phyloP scores from a whole-genome alignment of 495 filamentous ascomycete species.

The Daldinia concentrica region DNA sequence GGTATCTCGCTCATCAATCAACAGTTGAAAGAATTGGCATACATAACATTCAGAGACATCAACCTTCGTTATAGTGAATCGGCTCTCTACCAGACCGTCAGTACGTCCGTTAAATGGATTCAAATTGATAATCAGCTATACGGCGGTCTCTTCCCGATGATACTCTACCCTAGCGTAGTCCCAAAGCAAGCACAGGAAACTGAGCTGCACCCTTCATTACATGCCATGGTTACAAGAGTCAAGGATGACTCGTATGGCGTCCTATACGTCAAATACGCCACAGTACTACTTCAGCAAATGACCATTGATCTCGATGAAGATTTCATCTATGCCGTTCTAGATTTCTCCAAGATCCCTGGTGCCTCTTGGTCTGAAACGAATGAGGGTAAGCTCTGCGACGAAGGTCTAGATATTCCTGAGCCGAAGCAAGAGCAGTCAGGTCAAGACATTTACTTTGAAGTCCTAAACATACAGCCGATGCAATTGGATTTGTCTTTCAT shows the following conservation, averaged over 20 bases:
- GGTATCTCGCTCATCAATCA: slow-evolving; percentile 94
- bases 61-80: slow-evolving; percentile 92
- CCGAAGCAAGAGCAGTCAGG: slow-evolving; percentile 82
- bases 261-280: slow-evolving; percentile 98
- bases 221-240: slow-evolving; percentile 88
- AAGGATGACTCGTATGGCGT: slow-evolving; percentile 99
- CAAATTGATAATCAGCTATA: slow-evolving; percentile 99
- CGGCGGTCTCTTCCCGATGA: slow-evolving; percentile 96
- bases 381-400: slow-evolving; percentile 85
- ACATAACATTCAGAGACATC: slow-evolving; percentile 92
- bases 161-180: slow-evolving; percentile 97
- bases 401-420: slow-evolving; percentile 88
- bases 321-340: slow-evolving; percentile 93
- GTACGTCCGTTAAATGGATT: slow-evolving; percentile 93
- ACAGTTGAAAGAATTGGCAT: slow-evolving; percentile 90
- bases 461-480: slow-evolving; percentile 96
- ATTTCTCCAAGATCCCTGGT: slow-evolving; percentile 93
- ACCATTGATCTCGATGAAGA: slow-evolving; percentile 97
- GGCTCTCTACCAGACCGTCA: slow-evolving; percentile 88
- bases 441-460: slow-evolving; percentile 97
- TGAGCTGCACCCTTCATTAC: slow-evolving; percentile 93
- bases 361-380: slow-evolving; percentile 88
- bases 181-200: slow-evolving; percentile 98
- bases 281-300: slow-evolving; percentile 94
- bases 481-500: slow-evolving; percentile 97